Evolutionary conservation across 441 rosid genomes (phyloP).

Genomic region (Erysimum cheiri): DNA sequence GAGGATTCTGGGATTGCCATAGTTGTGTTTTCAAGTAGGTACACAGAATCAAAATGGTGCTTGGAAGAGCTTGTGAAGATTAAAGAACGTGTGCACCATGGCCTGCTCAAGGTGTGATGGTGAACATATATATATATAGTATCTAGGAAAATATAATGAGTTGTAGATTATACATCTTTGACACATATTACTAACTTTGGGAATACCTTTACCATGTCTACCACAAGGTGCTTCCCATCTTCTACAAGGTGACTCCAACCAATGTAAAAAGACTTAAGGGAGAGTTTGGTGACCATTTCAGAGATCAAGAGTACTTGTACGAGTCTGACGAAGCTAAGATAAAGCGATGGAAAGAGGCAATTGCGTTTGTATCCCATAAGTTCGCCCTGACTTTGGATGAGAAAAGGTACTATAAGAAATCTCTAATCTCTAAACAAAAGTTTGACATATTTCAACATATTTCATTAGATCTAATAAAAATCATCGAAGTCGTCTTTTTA

Average conservation of each 20-base stretch:
- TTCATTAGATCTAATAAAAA: neutral
- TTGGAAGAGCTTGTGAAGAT: constrained; percentile 21
- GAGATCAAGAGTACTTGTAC: neutral
- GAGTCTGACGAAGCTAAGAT: neutral
- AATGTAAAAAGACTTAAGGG: constrained; percentile 22
- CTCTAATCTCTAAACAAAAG: neutral
- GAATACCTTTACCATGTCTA: neutral
- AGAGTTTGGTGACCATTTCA: constrained; percentile 26
- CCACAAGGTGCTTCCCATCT: constrained; percentile 27
- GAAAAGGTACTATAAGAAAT: neutral
- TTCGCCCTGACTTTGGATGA: neutral
- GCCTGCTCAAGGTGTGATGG: neutral
- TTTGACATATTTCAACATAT: neutral
- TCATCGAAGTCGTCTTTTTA: neutral
- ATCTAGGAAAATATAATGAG: neutral
- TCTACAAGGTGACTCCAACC: constrained; percentile 15
- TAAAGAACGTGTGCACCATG: neutral
- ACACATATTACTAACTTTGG: neutral
- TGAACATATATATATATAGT: neutral
- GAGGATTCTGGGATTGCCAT: constrained; percentile 21
- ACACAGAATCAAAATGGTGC: constrained; percentile 23
- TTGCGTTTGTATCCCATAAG: neutral
- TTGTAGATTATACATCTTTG: neutral
- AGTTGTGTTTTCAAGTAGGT: constrained; percentile 25
- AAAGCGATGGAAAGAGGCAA: constrained; percentile 14